Percentiles rank a stretch among this genome's conserved stretches.
These are phyloP conservation scores for Magnaporthiopsis poae DNA, from an alignment of 2,329 filamentous ascomycete species.

Conservation along the genomic window DNA sequence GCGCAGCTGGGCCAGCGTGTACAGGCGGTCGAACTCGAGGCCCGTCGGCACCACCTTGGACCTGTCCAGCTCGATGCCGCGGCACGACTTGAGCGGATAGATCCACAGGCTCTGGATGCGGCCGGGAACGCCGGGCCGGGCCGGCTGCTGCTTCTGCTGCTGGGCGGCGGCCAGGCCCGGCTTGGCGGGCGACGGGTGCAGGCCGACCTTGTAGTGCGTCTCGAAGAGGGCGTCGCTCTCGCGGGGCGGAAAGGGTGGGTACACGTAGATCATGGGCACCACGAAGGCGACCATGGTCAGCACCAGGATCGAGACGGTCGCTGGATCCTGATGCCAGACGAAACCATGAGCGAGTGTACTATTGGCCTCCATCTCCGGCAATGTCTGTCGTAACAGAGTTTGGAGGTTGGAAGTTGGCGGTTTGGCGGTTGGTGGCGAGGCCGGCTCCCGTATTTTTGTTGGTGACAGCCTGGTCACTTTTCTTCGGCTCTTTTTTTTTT, in stretches of 20 bases:
- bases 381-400: not conserved
- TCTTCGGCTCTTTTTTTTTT: not conserved
- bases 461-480: not conserved
- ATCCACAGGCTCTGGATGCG: slow-evolving; percentile 57
- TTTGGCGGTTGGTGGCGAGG: not conserved
- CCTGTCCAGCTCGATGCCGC: slow-evolving; percentile 60
- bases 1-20: slow-evolving; percentile 64
- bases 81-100: slow-evolving; percentile 77
- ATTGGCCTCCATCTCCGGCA: slow-evolving; percentile 5
- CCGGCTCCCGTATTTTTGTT: not conserved
- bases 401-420: not conserved
- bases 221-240: slow-evolving; percentile 44
- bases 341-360: not conserved
- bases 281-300: slow-evolving; percentile 40
- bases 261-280: slow-evolving; percentile 42
- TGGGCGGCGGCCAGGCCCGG: slow-evolving; percentile 20
- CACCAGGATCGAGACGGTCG: slow-evolving; percentile 27
- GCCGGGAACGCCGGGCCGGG: slow-evolving; percentile 13
- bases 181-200: slow-evolving; percentile 21
- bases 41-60: slow-evolving; percentile 58
- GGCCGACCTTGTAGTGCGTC: slow-evolving; percentile 42
- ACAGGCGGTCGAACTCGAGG: slow-evolving; percentile 71
- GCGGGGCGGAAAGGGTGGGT: slow-evolving; percentile 44
- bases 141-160: slow-evolving; percentile 12
- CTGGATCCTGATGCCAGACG: slow-evolving; percentile 1